Evolutionary conservation across 805 yeast species (phyloP).

Genomic region (Sungouiozyma ichnusensis): DNA sequence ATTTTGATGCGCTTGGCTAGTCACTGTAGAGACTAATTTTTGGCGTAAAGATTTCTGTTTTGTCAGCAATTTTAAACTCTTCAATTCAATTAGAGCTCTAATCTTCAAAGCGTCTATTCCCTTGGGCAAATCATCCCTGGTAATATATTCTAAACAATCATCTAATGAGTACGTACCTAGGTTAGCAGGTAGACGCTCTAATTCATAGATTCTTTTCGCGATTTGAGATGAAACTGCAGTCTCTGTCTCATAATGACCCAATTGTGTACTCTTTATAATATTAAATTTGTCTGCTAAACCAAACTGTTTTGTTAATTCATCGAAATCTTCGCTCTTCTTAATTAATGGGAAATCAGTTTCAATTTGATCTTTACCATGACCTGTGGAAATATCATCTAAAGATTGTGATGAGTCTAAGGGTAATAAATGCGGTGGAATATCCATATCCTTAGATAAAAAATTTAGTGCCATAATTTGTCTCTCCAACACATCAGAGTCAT

Average conservation of each 20-base stretch:
- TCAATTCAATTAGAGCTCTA: conserved; percentile 60
- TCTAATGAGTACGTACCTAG: conserved; percentile 46
- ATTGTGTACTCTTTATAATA: conserved; percentile 21
- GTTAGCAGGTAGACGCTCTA: conserved; percentile 60
- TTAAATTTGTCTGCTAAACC: conserved; percentile 25
- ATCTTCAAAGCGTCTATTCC: conserved; percentile 49
- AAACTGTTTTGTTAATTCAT: conserved; percentile 22
- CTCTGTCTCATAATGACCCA: conserved; percentile 46
- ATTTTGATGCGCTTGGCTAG: conserved; percentile 46
- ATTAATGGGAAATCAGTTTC: conserved; percentile 10
- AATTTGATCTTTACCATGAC: neutral
- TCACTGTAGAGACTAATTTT: conserved; percentile 41
- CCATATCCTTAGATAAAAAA: conserved; percentile 52
- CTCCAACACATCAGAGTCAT: conserved; percentile 39
- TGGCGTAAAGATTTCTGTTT: conserved; percentile 65
- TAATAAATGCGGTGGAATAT: conserved; percentile 47
- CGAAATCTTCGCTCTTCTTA: conserved; percentile 22
- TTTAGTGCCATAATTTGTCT: conserved; percentile 58
- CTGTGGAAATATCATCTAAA: conserved; percentile 1
- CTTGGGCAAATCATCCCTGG: conserved; percentile 37
- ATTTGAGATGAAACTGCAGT: conserved; percentile 43
- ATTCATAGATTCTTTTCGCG: conserved; percentile 44
- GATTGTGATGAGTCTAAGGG: conserved; percentile 20
- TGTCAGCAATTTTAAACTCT: conserved; percentile 51
- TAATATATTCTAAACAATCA: conserved; percentile 32